phyloP scores from a whole-genome alignment of 352 stramenopile species.

The Phytophthora litchii region DNA sequence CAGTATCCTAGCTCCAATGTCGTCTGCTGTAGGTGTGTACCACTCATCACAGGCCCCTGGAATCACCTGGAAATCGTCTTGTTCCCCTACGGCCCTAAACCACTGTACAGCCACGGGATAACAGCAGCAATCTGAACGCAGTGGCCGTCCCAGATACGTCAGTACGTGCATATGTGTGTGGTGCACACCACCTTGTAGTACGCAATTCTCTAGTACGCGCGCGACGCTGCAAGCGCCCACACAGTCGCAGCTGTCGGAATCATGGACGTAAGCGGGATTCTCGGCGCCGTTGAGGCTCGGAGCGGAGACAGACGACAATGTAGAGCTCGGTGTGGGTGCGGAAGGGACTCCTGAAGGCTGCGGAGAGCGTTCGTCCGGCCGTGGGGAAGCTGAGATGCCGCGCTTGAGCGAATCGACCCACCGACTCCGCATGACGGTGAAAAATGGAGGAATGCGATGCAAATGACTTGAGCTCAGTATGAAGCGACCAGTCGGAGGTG shows the following conservation, averaged over 20 bases:
- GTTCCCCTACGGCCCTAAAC: slow-evolving; percentile 69
- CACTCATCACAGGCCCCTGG: slow-evolving; percentile 70
- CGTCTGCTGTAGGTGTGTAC: slow-evolving; percentile 81
- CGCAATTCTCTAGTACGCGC: slow-evolving; percentile 72
- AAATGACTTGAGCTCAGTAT: slow-evolving; percentile 23
- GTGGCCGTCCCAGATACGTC: slow-evolving; percentile 69
- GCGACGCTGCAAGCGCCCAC: slow-evolving; percentile 64
- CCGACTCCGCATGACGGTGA: slow-evolving; percentile 55
- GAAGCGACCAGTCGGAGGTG: slow-evolving; percentile 1
- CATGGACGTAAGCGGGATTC: slow-evolving; percentile 61
- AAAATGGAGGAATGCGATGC: slow-evolving; percentile 5
- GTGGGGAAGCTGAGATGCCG: slow-evolving; percentile 49
- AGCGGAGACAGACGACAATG: slow-evolving; percentile 26
- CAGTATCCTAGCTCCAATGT: slow-evolving; percentile 79
- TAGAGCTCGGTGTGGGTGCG: slow-evolving; percentile 32
- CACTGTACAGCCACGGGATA: slow-evolving; percentile 75
- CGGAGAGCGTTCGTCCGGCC: slow-evolving; percentile 23
- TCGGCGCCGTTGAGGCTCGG: slow-evolving; percentile 30
- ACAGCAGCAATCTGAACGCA: slow-evolving; percentile 68
- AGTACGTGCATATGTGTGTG: slow-evolving; percentile 85
- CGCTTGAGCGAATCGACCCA: slow-evolving; percentile 81
- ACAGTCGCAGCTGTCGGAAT: slow-evolving; percentile 59
- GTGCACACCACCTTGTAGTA: slow-evolving; percentile 82
- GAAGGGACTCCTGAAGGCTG: slow-evolving; percentile 10
- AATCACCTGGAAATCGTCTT: slow-evolving; percentile 79